A percentile compares a stretch with the other conserved stretches of the same genome.
phyloP scores from a whole-genome alignment of 148 eudicot genomes.

The Bassia scoparia region DNA sequence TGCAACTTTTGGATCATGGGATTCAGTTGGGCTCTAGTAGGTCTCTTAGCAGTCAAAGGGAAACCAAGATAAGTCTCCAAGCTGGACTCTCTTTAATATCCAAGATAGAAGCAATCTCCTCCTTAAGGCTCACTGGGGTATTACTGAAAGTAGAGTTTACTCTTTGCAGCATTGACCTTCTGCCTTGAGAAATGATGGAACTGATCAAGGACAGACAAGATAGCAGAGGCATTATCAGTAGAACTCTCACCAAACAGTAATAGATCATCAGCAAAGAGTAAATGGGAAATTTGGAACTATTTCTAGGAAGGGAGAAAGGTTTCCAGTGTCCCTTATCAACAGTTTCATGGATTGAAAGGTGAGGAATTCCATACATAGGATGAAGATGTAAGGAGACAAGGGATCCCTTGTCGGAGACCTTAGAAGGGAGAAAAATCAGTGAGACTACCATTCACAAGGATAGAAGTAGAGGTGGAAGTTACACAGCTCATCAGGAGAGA shows the following conservation, averaged over 20 bases:
- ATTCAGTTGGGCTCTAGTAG: not conserved
- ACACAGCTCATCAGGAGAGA: too few relatives aligned
- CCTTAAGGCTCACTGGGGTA: not conserved
- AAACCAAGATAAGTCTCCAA: not conserved
- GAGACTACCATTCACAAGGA: too few relatives aligned
- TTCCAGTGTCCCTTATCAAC: not conserved
- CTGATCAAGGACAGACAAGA: not conserved
- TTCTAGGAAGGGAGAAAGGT: not conserved
- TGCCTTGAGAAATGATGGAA: too few relatives aligned
- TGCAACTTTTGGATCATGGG: not conserved
- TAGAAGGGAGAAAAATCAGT: too few relatives aligned
- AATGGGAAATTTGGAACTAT: not conserved
- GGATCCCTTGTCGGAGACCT: too few relatives aligned
- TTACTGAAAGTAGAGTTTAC: too few relatives aligned
- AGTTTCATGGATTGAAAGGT: not conserved
- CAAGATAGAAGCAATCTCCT: not conserved
- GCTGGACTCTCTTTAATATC: not conserved
- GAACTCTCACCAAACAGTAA: not conserved
- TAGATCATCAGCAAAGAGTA: not conserved
- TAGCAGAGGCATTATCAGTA: too few relatives aligned
- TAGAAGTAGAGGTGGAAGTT: too few relatives aligned
- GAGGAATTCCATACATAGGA: too few relatives aligned
- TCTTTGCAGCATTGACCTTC: too few relatives aligned
- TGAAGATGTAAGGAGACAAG: too few relatives aligned
- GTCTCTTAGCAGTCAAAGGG: not conserved